These are phyloP conservation scores for Phytophthora litchii DNA, from an alignment of 352 stramenopile species.

Conservation along the genomic window DNA sequence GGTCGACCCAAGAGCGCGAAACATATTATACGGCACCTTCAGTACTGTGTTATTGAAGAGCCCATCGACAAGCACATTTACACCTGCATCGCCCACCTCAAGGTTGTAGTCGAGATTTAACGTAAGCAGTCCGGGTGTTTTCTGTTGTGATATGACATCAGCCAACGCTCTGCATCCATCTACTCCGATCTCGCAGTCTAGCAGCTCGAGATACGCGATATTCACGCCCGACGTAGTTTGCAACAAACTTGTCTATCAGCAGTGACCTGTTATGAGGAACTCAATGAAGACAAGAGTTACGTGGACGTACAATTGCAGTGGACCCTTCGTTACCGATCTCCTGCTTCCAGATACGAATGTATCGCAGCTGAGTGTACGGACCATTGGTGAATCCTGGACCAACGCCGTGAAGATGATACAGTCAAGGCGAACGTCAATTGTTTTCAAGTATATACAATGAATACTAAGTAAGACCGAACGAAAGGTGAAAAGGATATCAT, in stretches of 20 bases:
- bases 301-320: conserved; percentile 58
- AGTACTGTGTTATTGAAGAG: conserved; percentile 73
- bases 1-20: neutral
- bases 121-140: conserved; percentile 64
- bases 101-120: conserved; percentile 82
- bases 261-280: neutral
- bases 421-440: conserved; percentile 49
- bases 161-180: conserved; percentile 65
- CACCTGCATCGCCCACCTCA: conserved; percentile 59
- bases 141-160: conserved; percentile 54
- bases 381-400: conserved; percentile 68
- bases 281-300: no score
- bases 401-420: conserved; percentile 46
- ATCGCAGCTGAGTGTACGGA: conserved; percentile 69
- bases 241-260: conserved; percentile 48
- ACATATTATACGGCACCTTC: conserved; percentile 40
- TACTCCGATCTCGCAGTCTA: conserved; percentile 75
- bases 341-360: conserved; percentile 86
- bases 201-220: conserved; percentile 79
- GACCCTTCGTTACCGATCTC: conserved; percentile 78
- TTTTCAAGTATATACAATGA: no score
- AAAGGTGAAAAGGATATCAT: conserved; percentile 71
- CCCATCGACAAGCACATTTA: conserved; percentile 58
- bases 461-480: no score
- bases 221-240: conserved; percentile 56